Percentiles rank a stretch among this genome's conserved stretches.
Evolutionary conservation across 2,329 filamentous ascomycete species (phyloP).

Genomic region (Akanthomyces muscarius): DNA sequence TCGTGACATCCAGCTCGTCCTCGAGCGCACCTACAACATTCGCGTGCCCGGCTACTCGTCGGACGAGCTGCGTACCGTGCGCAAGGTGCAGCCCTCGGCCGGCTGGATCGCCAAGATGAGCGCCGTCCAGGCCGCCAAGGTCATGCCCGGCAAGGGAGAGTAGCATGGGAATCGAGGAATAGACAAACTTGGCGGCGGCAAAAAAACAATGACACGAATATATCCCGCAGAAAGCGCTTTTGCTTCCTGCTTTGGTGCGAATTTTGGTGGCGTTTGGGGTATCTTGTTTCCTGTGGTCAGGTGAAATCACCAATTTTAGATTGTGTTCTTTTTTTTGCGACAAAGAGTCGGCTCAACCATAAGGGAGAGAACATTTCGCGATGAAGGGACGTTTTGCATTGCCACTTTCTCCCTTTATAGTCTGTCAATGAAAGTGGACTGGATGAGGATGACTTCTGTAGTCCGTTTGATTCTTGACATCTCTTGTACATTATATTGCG

Average conservation of each 20-base stretch:
- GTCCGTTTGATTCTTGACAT: too few species aligned
- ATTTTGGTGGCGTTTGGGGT: neutral
- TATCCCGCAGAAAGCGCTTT: neutral
- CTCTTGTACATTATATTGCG: too few species aligned
- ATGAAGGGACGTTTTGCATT: neutral
- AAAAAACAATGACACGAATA: neutral
- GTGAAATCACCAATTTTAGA: neutral
- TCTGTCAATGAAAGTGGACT: too few species aligned
- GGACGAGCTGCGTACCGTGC: conserved; percentile 89
- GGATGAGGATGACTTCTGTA: too few species aligned
- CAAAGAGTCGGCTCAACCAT: neutral
- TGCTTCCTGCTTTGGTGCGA: neutral
- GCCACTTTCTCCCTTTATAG: too few species aligned
- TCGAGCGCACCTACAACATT: conserved; percentile 84
- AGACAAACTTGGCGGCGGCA: too few species aligned
- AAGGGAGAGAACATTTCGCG: neutral
- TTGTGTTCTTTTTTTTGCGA: neutral
- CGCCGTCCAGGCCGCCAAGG: conserved; percentile 91
- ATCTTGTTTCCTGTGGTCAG: neutral
- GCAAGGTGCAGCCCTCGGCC: conserved; percentile 83
- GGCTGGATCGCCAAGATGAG: conserved; percentile 97
- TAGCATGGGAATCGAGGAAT: conserved; percentile 22
- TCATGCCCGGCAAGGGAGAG: conserved; percentile 59
- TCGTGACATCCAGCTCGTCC: conserved; percentile 75
- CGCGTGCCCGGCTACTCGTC: conserved; percentile 91